Base-by-base conservation (phyloP, 768 basidiomycete genomes). In the Rhodosporidiobolus sp. region DNA sequence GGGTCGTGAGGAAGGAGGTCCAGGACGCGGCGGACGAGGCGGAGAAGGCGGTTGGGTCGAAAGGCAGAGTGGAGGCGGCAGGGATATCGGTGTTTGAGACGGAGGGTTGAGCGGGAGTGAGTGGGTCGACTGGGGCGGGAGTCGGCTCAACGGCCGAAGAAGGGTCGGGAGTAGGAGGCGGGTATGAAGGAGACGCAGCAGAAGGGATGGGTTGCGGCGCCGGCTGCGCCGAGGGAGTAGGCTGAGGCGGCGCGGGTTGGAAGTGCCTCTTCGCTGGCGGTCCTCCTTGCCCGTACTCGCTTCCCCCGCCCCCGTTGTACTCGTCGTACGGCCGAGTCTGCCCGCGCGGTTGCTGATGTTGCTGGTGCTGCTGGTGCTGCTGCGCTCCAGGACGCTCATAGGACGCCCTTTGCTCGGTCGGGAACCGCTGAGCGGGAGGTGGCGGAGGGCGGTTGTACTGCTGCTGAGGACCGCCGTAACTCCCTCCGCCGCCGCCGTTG, bases 11-110 rank as follows among this genome's bases (percentile, higher is more conserved):
- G 70, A 94, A 86, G 67, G 86, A 85, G 83, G 89, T 87, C 92
- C 92, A 94, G 80, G 89, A 88, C 63, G 86, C 81, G 65, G 91
- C 86, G 55, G 85, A 84, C 38, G 88, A 88, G 65, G 87, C 87
- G 83, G 92, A 86, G 85, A 93, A 93, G 58, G 85, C 84, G 73
- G 85, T 78, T 77, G 87, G 83, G 83, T 91, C 86, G 85, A 92
- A 90, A 1, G 60, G 11, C 8, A 60, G 48, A 0, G 56, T 12
- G 38, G 55, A 24, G 22, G 63, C 26, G 32, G 46, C 17, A 17
- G 60, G 12, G 16, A 30, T 9, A 45, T 16, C 8, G 19, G 20
- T 24, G 22, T 43, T 12, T 32, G 59, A 26, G 38, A 28, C 11
- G 24, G 46, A 30, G 43, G 28, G 38, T 24, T 17, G 43, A 9